phyloP scores from a whole-genome alignment of 176 grass and related monocot species.

The Tillandsia fasciculata region DNA sequence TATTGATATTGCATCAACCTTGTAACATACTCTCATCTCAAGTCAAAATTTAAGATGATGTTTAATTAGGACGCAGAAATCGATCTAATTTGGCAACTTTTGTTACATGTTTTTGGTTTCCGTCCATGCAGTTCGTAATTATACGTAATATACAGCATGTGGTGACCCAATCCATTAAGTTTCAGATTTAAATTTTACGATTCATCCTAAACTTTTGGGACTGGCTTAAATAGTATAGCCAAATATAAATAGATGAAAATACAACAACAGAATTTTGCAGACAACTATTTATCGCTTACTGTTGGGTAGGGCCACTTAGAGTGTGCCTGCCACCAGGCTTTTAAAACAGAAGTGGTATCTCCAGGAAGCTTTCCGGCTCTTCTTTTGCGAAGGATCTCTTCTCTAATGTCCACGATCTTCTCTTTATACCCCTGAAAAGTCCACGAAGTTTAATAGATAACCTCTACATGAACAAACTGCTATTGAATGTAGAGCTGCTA shows the following conservation, averaged over 20 bases:
- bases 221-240: not conserved
- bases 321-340: conserved; percentile 25
- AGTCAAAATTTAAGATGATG: no score
- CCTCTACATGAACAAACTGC: not conserved
- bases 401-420: conserved; percentile 23
- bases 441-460: not conserved
- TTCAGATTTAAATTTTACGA: no score
- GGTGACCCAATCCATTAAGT: no score
- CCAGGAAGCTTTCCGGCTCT: conserved; percentile 23
- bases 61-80: no score
- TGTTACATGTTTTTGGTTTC: no score
- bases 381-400: conserved; percentile 23
- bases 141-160: no score
- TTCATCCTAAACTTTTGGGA: not conserved
- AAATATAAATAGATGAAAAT: not conserved
- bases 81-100: no score
- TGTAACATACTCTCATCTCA: no score
- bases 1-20: no score
- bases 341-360: conserved; percentile 10
- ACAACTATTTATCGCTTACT: not conserved
- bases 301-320: conserved; percentile 29
- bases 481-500: not conserved
- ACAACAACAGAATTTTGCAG: not conserved
- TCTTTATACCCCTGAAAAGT: conserved; percentile 19
- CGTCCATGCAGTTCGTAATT: no score